Percentiles rank a stretch among this genome's conserved stretches.
Conservation (phyloP, 106 monocot genomes). For the Dendrobium huoshanense region DNA sequence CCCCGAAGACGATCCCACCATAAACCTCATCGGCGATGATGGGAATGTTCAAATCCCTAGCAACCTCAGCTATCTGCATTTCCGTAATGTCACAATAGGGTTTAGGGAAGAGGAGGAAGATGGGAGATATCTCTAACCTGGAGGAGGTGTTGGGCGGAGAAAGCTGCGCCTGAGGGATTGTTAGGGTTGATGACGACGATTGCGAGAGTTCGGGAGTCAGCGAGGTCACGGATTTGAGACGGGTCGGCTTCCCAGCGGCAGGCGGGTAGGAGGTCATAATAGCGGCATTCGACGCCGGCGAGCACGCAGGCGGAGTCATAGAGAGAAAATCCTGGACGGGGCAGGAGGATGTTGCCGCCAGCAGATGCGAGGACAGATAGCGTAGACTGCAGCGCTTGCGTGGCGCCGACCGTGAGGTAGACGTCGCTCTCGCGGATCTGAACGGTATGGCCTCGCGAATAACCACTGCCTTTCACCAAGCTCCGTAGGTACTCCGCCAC, state of each 20-base stretch:
- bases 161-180: constrained; percentile 85
- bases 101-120: background rate
- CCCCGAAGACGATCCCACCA: constrained; percentile 69
- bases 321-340: constrained; percentile 76
- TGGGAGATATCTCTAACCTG: constrained; percentile 27
- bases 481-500: constrained; percentile 23
- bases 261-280: constrained; percentile 65
- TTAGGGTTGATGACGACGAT: constrained; percentile 87
- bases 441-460: constrained; percentile 1
- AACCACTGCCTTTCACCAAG: constrained; percentile 4
- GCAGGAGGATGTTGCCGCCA: constrained; percentile 73
- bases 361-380: constrained; percentile 41
- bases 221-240: constrained; percentile 30
- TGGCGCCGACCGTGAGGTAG: constrained; percentile 74
- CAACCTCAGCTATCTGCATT: constrained; percentile 71
- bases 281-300: constrained; percentile 53
- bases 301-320: constrained; percentile 74
- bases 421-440: constrained; percentile 43
- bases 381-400: constrained; percentile 61
- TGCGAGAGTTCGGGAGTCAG: constrained; percentile 47
- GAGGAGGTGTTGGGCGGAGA: constrained; percentile 50
- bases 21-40: constrained; percentile 93
- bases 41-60: constrained; percentile 57
- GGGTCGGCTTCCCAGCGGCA: constrained; percentile 63
- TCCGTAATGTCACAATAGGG: background rate